Base-by-base conservation (phyloP, 345 rosid species). In the Raphanus raphanistrum region DNA sequence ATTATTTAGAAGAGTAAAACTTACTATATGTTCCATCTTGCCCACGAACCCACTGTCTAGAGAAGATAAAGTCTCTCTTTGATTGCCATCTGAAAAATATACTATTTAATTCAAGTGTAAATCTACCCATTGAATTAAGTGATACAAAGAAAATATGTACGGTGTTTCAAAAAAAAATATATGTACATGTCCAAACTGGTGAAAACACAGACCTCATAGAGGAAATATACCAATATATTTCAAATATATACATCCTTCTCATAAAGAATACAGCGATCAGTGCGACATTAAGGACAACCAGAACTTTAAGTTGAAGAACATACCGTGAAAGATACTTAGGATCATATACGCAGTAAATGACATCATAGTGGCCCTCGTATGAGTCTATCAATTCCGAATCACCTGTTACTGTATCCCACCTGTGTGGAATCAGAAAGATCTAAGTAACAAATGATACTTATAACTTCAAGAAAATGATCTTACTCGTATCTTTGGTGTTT, bases 21-120 rank as follows among this genome's bases (percentile, higher is more conserved):
- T 90, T 86, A 95, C 99, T 90, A 60, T 95, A 95, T 82, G 94
- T 87, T 70, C 99, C 99, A 84, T 95, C 99, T 84, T 91, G 98
- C 63, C 92, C 92, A 69, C 84, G 88, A 84, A 95, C 90, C 99
- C 99, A 95, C 77, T 95, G 98, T 75, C 99, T 87, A 63, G 98
- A 90, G 88, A 90, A 95, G 74, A 95, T 82, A 86, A 95, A 95
- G 87, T 95, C 99, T 84, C 84, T 91, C 79, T 84, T 91, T 29
- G 96, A 87, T 63, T 88, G 91, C 98, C 99, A 95, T 77, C 99
- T 95, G 88, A 60, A 82, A 74, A 80, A 79, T 61, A 83, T 71
- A 75, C 64, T 2, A 57, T 70, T 59, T 8, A 67, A 81, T 27
- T 33, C 36, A 25, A 26, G 35, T 41, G 61, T 8, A 70, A 57